Evolutionary conservation across 2,329 filamentous ascomycete genomes (phyloP).

Genomic region (Alternaria metachromatica): DNA sequence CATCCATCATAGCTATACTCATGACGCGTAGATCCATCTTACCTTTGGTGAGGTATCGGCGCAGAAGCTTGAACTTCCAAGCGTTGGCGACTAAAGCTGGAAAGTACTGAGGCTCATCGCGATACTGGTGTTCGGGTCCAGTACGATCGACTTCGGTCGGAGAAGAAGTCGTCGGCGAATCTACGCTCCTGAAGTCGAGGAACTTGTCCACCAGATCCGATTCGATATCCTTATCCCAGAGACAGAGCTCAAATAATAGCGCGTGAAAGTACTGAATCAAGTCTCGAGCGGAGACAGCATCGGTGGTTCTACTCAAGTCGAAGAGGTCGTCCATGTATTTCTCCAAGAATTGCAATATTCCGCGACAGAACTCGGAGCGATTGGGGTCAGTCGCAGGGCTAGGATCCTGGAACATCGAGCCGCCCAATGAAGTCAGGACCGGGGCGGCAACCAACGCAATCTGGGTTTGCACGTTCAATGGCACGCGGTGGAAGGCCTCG

Average conservation of each 20-base stretch:
- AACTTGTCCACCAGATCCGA: constrained; percentile 32
- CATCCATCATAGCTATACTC: constrained; percentile 77
- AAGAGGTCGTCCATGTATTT: constrained; percentile 39
- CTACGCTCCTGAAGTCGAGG: constrained; percentile 30
- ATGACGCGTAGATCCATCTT: constrained; percentile 90
- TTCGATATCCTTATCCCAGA: constrained; percentile 34
- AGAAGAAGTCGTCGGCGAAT: constrained; percentile 29
- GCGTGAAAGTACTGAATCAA: constrained; percentile 28
- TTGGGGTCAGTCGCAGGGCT: constrained; percentile 14
- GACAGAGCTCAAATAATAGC: constrained; percentile 34
- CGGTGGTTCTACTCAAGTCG: constrained; percentile 33
- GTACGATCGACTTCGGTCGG: constrained; percentile 5
- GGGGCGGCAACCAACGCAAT: constrained; percentile 27
- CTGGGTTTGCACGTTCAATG: constrained; percentile 17
- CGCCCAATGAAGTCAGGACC: constrained; percentile 32
- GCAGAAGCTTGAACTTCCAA: constrained; percentile 74
- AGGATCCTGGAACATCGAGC: constrained; percentile 23
- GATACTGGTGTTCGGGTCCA: constrained; percentile 20
- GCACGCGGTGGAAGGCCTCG: constrained; percentile 28
- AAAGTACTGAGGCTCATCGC: constrained; percentile 43
- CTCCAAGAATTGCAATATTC: constrained; percentile 34
- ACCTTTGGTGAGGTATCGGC: constrained; percentile 77
- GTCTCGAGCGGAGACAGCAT: constrained; percentile 35
- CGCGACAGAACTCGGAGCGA: constrained; percentile 26
- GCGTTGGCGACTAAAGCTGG: constrained; percentile 63